Percentiles rank a stretch among this genome's conserved stretches.
Conservation (phyloP, 1,284 basidiomycete genomes). For the Tilletia setariae region DNA sequence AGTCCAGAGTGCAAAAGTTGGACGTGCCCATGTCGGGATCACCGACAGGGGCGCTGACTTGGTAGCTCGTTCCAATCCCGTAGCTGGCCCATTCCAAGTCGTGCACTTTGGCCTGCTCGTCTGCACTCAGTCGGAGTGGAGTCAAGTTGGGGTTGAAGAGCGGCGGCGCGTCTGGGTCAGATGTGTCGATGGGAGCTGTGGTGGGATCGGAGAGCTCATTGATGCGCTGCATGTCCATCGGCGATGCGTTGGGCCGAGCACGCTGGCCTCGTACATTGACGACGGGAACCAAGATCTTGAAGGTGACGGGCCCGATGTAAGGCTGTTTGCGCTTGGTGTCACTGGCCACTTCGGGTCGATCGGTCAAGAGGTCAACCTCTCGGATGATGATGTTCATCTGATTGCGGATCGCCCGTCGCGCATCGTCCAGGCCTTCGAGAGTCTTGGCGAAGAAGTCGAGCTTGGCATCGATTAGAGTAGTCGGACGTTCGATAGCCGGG, state of each 20-base stretch:
- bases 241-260: not conserved
- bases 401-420: not conserved
- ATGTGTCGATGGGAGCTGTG: not conserved
- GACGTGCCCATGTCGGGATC: not conserved
- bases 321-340: not conserved
- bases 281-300: not conserved
- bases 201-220: slow-evolving; percentile 7
- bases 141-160: slow-evolving; percentile 3
- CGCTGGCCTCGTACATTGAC: not conserved
- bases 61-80: not conserved
- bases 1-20: slow-evolving; percentile 3
- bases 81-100: not conserved
- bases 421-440: not conserved
- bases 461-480: not conserved
- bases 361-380: not conserved
- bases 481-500: not conserved
- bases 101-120: not conserved
- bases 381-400: slow-evolving; percentile 2
- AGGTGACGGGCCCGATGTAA: not conserved
- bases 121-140: slow-evolving; percentile 7
- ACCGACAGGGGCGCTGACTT: not conserved
- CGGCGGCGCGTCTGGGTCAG: not conserved
- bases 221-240: not conserved
- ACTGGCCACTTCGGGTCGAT: not conserved
- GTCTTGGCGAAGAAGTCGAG: slow-evolving; percentile 6